Evolutionary conservation across 768 basidiomycete genomes (phyloP).

Genomic region (Dentipellis sp.): DNA sequence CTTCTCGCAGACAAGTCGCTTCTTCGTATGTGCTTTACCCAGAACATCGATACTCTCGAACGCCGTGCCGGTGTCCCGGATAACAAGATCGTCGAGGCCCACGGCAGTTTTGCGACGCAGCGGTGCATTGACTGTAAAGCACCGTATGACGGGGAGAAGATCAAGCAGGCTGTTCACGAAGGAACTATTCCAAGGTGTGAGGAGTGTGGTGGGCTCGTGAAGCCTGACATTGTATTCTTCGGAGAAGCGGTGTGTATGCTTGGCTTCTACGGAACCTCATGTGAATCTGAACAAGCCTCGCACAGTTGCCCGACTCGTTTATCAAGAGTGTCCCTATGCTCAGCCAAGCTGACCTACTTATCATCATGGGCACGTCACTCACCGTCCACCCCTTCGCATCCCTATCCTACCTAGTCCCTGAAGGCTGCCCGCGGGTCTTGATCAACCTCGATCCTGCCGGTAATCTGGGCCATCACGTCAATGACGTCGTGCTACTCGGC

Average conservation of each 20-base stretch:
- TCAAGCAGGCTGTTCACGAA: conserved; percentile 52
- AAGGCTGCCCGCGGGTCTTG: conserved; percentile 11
- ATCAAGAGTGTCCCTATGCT: conserved; percentile 45
- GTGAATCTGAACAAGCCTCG: not conserved
- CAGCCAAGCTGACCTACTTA: conserved; percentile 55
- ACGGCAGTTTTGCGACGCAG: conserved; percentile 89
- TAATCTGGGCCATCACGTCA: conserved; percentile 4
- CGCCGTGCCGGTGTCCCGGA: conserved; percentile 69
- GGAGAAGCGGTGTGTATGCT: conserved; percentile 57
- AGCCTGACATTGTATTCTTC: conserved; percentile 95
- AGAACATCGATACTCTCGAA: conserved; percentile 92
- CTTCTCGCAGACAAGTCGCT: conserved; percentile 63
- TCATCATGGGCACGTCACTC: conserved; percentile 14
- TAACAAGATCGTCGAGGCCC: conserved; percentile 82
- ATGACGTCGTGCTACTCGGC: conserved; percentile 12
- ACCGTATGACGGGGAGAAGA: conserved; percentile 53
- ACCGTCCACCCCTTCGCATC: conserved; percentile 15
- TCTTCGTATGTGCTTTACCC: conserved; percentile 76
- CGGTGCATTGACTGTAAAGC: conserved; percentile 69
- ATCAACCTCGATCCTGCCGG: conserved; percentile 14
- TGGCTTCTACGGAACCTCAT: too few relatives aligned
- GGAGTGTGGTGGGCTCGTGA: conserved; percentile 64
- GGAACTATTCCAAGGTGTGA: conserved; percentile 63
- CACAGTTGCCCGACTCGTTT: conserved; percentile 68
- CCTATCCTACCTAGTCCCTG: conserved; percentile 3